Conservation (phyloP, 2,329 filamentous ascomycete genomes). For the Penicillium thymicola region DNA sequence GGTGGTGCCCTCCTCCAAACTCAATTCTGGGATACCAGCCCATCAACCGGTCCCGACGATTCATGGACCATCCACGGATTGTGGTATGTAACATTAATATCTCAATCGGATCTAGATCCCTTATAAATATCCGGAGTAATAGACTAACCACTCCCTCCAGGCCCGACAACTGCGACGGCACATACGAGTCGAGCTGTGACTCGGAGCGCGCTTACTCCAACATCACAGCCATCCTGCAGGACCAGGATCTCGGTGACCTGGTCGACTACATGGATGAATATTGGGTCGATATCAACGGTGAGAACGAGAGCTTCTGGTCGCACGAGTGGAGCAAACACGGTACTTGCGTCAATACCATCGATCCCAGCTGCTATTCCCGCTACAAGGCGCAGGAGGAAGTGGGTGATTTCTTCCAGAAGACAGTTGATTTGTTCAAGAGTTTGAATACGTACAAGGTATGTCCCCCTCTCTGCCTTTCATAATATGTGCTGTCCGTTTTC, state of each 20-base stretch:
- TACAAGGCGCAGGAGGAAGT: conserved; percentile 56
- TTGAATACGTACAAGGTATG: conserved; percentile 53
- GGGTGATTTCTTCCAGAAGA: conserved; percentile 55
- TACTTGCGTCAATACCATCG: conserved; percentile 68
- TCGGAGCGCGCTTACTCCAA: conserved; percentile 53
- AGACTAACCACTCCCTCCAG: conserved; percentile 20
- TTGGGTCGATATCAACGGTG: conserved; percentile 56
- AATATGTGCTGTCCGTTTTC: background rate
- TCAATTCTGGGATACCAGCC: conserved; percentile 60
- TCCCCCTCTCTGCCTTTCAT: background rate
- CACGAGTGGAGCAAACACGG: conserved; percentile 71
- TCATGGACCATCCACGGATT: conserved; percentile 60
- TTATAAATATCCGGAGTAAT: background rate
- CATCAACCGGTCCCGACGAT: conserved; percentile 52
- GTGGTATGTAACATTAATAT: conserved; percentile 39
- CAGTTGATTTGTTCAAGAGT: conserved; percentile 54
- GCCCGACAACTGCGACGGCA: conserved; percentile 56
- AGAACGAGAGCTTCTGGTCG: conserved; percentile 61
- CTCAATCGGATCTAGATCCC: background rate
- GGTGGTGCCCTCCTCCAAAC: conserved; percentile 57
- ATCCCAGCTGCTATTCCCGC: conserved; percentile 61
- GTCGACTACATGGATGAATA: conserved; percentile 59
- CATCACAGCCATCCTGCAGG: conserved; percentile 54
- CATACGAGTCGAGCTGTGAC: conserved; percentile 57
- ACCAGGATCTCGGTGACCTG: conserved; percentile 49